These are phyloP conservation scores for Trifolium pratense DNA, from an alignment of 306 rosid genomes.

Conservation along the genomic window DNA sequence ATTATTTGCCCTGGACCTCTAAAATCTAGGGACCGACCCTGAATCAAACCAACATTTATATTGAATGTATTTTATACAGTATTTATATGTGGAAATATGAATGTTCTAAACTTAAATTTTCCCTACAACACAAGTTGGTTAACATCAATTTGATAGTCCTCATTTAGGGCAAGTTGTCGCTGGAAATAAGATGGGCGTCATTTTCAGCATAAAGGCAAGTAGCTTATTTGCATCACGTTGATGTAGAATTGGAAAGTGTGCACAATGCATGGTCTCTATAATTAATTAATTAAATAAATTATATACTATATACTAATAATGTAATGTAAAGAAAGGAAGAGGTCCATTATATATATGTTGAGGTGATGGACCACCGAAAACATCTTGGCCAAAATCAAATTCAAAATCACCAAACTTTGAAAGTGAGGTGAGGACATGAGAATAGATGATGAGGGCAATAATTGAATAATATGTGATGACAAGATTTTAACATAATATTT, in stretches of 20 bases:
- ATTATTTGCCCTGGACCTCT: too few species aligned
- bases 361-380: background rate
- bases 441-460: too few species aligned
- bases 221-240: background rate
- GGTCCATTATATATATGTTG: background rate
- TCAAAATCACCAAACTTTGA: too few species aligned
- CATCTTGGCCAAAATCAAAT: background rate
- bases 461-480: too few species aligned
- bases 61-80: too few species aligned
- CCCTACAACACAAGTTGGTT: background rate
- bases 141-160: background rate
- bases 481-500: too few species aligned
- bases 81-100: too few species aligned
- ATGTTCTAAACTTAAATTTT: background rate
- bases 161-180: slow-evolving; percentile 14
- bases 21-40: too few species aligned
- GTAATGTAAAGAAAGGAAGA: background rate
- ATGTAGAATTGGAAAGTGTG: slow-evolving; percentile 27
- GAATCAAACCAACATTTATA: too few species aligned
- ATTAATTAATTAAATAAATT: background rate
- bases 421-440: too few species aligned
- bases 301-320: too few species aligned
- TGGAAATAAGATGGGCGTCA: slow-evolving; percentile 23
- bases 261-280: slow-evolving; percentile 19
- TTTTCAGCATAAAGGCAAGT: slow-evolving; percentile 40